Base-by-base conservation (phyloP, 495 filamentous ascomycete genomes). In the Penicillium mononematosum region DNA sequence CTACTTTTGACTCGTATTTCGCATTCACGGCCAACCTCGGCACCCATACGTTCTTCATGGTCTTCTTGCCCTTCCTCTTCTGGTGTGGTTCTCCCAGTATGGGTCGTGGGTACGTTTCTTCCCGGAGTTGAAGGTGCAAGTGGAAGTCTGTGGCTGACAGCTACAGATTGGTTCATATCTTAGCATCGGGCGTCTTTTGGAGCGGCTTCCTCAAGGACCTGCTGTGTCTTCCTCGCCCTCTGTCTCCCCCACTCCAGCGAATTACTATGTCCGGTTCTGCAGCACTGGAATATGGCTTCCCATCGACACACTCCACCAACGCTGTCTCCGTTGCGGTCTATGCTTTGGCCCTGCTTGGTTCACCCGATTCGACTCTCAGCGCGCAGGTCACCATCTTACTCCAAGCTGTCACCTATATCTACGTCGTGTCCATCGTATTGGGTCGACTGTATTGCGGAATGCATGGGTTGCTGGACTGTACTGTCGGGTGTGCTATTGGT, bases 21-120 rank as follows among this genome's bases (percentile, higher is more conserved):
- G 92, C 93, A 14, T 87, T 94, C 60, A 96, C 93, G 2, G 94
- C 94, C 60, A 98, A 97, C 73, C 86, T 98, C 41, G 94, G 94
- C 31, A 98, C 94, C 5, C 94, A 98, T 75, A 98, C 94, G 1
- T 97, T 96, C 78, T 98, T 96, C 77, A 98, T 96, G 92, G 81
- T 95, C 50, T 84, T 88, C 47, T 73, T 98, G 57, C 94, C 94
- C 4, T 88, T 97, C 50, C 80, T 97, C 53, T 97, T 97, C 75
- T 98, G 94, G 94, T 93, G 90, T 66, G 93, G 94, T 27, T 88
- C 89, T 66, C 83, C 85, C 29, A 84, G 76, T 53, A 80, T 95
- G 45, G 94, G 89, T 27, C 83, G 92, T 73, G 94, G 85, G 89
- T 95, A 86, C 39, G 83, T 78, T 29, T 53, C 4, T 22, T 27